Evolutionary conservation across 495 filamentous ascomycete species (phyloP).

Genomic region (Xylaria venustula): DNA sequence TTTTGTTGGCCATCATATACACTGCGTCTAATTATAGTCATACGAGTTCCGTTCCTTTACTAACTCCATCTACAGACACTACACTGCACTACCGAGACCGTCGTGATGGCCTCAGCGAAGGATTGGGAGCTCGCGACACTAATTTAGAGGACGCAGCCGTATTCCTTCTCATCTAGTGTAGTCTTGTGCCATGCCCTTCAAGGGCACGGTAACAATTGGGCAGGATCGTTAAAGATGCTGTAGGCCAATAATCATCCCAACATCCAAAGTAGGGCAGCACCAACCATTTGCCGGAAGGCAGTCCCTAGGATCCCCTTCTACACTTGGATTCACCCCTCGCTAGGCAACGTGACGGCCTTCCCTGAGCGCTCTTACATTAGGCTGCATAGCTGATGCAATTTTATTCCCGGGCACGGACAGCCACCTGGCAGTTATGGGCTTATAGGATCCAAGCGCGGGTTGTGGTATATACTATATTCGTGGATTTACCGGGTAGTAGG

Average conservation of each 20-base stretch:
- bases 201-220: not conserved
- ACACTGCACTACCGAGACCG: not conserved
- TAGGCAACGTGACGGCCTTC: not conserved
- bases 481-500: not conserved
- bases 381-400: slow-evolving; percentile 1
- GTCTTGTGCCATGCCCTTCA: not conserved
- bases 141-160: not conserved
- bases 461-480: not conserved
- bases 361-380: not conserved
- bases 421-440: not conserved
- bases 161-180: not conserved
- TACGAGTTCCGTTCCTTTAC: not conserved
- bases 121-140: not conserved
- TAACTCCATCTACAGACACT: too few species aligned
- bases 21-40: too few species aligned
- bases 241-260: slow-evolving; percentile 3
- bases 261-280: not conserved
- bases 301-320: not conserved
- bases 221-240: not conserved
- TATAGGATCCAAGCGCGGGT: not conserved
- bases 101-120: not conserved
- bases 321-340: not conserved
- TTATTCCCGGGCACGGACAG: not conserved
- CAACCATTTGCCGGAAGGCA: not conserved
- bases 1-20: too few species aligned